Conservation (phyloP, 495 filamentous ascomycete genomes). For the Podospora pseudopauciseta region DNA sequence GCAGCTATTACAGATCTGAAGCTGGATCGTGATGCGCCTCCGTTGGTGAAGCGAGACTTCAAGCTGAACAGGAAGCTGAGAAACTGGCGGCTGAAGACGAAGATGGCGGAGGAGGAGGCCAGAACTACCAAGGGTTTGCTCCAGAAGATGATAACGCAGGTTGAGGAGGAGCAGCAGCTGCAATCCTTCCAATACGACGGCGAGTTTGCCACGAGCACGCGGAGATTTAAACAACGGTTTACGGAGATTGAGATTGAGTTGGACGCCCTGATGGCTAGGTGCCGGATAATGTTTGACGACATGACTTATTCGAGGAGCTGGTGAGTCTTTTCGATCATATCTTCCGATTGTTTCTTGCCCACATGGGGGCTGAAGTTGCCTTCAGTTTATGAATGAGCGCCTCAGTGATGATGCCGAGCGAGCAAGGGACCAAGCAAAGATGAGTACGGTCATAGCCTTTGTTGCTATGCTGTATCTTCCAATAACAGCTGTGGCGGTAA, state of each 20-base stretch:
- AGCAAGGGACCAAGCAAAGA: not conserved
- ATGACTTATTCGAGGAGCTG: conserved; percentile 9
- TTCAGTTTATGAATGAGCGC: conserved; percentile 16
- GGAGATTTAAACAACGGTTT: conserved; percentile 13
- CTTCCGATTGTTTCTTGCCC: no score
- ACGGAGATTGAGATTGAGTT: conserved; percentile 14
- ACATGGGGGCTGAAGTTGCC: not conserved
- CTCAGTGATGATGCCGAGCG: not conserved
- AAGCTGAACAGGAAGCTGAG: not conserved
- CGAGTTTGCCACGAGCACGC: not conserved
- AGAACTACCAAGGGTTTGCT: conserved; percentile 6
- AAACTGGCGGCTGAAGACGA: not conserved
- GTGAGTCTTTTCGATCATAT: conserved; percentile 2
- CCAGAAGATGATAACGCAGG: conserved; percentile 6
- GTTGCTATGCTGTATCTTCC: conserved; percentile 23
- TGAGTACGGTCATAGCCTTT: conserved; percentile 14
- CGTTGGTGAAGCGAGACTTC: not conserved
- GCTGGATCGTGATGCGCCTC: not conserved
- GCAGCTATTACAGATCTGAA: not conserved
- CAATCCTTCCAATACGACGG: not conserved
- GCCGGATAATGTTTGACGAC: conserved; percentile 9
- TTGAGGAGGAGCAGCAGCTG: not conserved
- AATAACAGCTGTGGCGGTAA: conserved; percentile 17
- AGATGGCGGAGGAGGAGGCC: conserved; percentile 12
- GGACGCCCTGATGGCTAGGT: conserved; percentile 15